These are phyloP conservation scores for Pleoardoris graminearum DNA, from an alignment of 2,329 filamentous ascomycete genomes.

Conservation along the genomic window DNA sequence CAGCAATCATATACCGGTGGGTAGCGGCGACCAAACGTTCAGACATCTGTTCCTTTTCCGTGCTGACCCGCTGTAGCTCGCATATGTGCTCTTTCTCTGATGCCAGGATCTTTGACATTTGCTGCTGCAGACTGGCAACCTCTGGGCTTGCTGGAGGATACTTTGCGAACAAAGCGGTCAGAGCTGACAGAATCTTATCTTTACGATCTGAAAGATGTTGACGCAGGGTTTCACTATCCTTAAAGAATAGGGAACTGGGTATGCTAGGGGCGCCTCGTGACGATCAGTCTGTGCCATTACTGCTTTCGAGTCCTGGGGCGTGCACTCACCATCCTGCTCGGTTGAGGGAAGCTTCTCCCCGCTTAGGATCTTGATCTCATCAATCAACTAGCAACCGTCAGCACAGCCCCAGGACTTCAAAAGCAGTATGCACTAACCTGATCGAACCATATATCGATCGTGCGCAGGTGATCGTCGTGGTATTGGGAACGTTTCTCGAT, in stretches of 20 bases:
- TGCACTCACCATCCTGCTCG: constrained; percentile 21
- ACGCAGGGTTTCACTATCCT: constrained; percentile 67
- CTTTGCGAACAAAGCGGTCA: constrained; percentile 67
- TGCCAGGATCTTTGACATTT: constrained; percentile 74
- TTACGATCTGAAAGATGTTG: constrained; percentile 77
- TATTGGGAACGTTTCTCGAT: constrained; percentile 75
- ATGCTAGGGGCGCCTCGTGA: constrained; percentile 44
- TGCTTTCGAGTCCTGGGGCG: neutral
- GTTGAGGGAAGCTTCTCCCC: constrained; percentile 37
- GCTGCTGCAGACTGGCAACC: constrained; percentile 70
- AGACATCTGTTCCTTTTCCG: constrained; percentile 82
- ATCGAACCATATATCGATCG: constrained; percentile 90
- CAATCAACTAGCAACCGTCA: constrained; percentile 48
- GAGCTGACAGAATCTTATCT: constrained; percentile 73
- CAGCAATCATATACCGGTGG: constrained; percentile 88
- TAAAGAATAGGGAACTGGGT: constrained; percentile 59
- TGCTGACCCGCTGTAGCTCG: constrained; percentile 72
- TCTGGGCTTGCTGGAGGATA: constrained; percentile 63
- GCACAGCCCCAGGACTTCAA: constrained; percentile 16
- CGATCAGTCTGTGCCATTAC: neutral
- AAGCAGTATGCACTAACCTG: constrained; percentile 65
- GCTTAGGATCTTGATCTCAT: constrained; percentile 52
- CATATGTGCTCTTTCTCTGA: constrained; percentile 79
- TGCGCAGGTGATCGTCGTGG: constrained; percentile 90
- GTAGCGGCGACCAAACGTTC: constrained; percentile 88